Base-by-base conservation (phyloP, 1,284 basidiomycete genomes). In the Puccinia polysora region DNA sequence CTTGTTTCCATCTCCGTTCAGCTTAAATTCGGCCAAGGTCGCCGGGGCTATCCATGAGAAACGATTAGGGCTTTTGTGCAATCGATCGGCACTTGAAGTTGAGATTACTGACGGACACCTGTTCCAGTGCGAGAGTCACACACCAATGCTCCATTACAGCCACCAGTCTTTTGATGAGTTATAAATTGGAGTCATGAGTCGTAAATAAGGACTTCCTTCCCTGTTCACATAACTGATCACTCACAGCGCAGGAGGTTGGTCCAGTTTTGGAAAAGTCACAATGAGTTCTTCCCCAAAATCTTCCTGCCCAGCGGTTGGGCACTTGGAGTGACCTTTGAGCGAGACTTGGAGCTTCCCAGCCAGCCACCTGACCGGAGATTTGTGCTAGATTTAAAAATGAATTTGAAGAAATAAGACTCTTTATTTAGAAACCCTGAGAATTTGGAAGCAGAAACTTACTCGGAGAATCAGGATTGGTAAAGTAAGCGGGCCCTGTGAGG, bases 11-110 rank as follows among this genome's bases (percentile, higher is more conserved):
- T 73, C 72, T 23, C 62, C 75, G 50, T 75, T 73, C 25, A 75
- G 40, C 23, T 45, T 72, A 32, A 55, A 73, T 36, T 74, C 73
- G 7, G 77, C 77, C 32, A 78, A 69, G 30, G 76, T 76, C 12
- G 74, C 76, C 49, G 77, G 76, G 15, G 77, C 77, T 25, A 75
- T 45, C 10, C 10, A 45, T 74, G n/a, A 73, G 73, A 8, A 59
- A 50, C 15, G 43, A 49, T 25, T 5, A 20, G 2, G 25, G 45
- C 28, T 3, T 6, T 18, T 15, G 20, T 43, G 4, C 15, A 28
- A 49, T n/a, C 52, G 36, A 64, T 49, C 1, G n/a, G 15, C 45
- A 64, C 34, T 15, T 36, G n/a, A 45, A 40, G 25, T 45, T 47
- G 36, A 18, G 18, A 18, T 34, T 36, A 47, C 62, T 49, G n/a